Percentiles rank a stretch among this genome's conserved stretches.
These are phyloP conservation scores for Trichoderma reesei DNA, from an alignment of 495 filamentous ascomycete species.

Conservation along the genomic window DNA sequence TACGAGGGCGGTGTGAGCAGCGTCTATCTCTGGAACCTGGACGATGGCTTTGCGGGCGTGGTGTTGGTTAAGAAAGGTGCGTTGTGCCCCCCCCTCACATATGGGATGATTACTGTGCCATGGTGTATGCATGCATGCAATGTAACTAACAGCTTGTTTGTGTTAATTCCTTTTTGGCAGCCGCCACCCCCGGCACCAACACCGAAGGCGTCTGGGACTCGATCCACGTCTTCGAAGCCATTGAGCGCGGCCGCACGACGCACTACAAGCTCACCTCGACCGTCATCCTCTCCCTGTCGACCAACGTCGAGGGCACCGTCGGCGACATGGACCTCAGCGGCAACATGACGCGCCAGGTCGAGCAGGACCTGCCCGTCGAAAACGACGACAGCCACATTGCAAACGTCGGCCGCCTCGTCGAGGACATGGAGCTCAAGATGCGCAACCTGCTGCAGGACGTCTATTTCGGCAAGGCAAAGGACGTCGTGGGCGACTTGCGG, in stretches of 20 bases:
- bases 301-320: conserved; percentile 51
- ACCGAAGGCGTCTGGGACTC: conserved; percentile 89
- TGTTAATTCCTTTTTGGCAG: conserved; percentile 16
- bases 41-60: conserved; percentile 95
- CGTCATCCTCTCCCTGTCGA: conserved; percentile 82
- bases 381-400: conserved; percentile 89
- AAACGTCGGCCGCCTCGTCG: conserved; percentile 89
- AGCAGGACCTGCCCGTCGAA: conserved; percentile 79
- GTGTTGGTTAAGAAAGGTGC: conserved; percentile 89
- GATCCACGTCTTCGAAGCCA: conserved; percentile 96
- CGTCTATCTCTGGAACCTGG: conserved; percentile 97
- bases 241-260: conserved; percentile 76
- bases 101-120: too few species aligned
- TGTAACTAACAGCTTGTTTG: too few species aligned
- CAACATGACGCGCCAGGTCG: conserved; percentile 95
- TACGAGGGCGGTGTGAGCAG: conserved; percentile 93
- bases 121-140: not conserved
- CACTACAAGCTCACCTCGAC: conserved; percentile 98
- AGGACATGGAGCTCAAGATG: conserved; percentile 99
- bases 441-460: conserved; percentile 96
- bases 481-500: conserved; percentile 94
- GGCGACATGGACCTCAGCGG: conserved; percentile 90
- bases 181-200: conserved; percentile 51
- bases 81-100: conserved; percentile 18
- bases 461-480: conserved; percentile 98